Conservation (phyloP, 2,329 filamentous ascomycete species). For the Arthrobotrys sphaeroides region DNA sequence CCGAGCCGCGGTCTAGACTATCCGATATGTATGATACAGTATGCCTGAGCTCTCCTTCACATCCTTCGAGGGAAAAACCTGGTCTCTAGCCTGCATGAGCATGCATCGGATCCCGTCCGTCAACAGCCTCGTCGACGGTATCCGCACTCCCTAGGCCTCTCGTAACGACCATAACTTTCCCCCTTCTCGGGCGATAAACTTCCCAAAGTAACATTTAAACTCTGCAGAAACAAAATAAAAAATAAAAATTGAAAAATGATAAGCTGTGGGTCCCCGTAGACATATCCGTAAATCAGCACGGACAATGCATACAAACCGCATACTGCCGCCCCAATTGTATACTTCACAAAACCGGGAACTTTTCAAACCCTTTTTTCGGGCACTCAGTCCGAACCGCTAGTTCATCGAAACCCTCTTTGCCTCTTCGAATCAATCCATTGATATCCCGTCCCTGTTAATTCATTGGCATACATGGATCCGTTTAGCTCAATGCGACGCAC, state of each 20-base stretch:
- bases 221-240: not conserved
- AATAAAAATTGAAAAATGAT: not conserved
- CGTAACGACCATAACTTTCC: too few species aligned
- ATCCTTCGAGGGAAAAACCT: not conserved
- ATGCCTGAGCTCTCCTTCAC: conserved; percentile 8
- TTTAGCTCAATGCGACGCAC: too few species aligned
- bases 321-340: not conserved
- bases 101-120: not conserved
- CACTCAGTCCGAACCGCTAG: not conserved
- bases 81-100: too few species aligned
- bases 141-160: not conserved
- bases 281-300: too few species aligned
- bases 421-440: too few species aligned
- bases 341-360: not conserved
- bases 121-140: not conserved
- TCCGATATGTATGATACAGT: too few species aligned
- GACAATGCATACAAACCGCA: too few species aligned
- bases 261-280: conserved; percentile 1
- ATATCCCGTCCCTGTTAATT: too few species aligned
- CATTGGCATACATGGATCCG: too few species aligned
- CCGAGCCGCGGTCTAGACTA: not conserved
- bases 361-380: not conserved
- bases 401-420: conserved; percentile 48
- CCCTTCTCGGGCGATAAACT: not conserved
- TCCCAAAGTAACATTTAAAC: too few species aligned